Evolutionary conservation across 108 stramenopile species (phyloP).

Genomic region (Asterionellopsis glacialis): DNA sequence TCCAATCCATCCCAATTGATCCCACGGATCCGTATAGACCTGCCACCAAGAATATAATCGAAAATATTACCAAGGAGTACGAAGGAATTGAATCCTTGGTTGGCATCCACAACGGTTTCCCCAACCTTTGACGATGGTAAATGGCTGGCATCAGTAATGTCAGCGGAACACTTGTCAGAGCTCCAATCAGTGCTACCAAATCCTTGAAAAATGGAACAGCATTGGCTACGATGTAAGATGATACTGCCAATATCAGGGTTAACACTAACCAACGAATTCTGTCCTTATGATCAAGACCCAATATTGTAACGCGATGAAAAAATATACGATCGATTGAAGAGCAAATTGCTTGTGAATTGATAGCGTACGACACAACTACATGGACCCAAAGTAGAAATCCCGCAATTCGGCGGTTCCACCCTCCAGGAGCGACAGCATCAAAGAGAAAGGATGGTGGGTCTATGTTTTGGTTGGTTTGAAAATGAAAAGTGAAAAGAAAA

Average conservation of each 20-base stretch:
- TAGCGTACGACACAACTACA: conserved; percentile 72
- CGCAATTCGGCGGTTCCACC: conserved; percentile 36
- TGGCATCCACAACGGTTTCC: conserved; percentile 16
- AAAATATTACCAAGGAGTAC: conserved; percentile 37
- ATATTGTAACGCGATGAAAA: conserved; percentile 20
- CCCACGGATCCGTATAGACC: conserved; percentile 50
- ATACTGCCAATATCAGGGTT: conserved; percentile 31
- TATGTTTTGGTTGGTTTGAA: not conserved
- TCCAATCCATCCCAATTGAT: conserved; percentile 58
- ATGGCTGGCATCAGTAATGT: conserved; percentile 62
- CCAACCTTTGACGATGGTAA: conserved; percentile 35
- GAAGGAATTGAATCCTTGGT: conserved; percentile 14
- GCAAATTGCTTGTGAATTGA: conserved; percentile 74
- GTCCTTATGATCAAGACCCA: conserved; percentile 11
- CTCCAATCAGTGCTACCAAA: conserved; percentile 66
- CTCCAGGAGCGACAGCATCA: conserved; percentile 46
- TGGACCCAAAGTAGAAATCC: conserved; percentile 68
- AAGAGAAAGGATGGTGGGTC: conserved; percentile 69
- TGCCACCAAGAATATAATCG: conserved; percentile 46
- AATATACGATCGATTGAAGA: conserved; percentile 58
- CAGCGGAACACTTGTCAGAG: conserved; percentile 59
- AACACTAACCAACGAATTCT: conserved; percentile 50
- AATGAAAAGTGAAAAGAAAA: not conserved
- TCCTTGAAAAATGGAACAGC: conserved; percentile 72
- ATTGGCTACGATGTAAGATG: conserved; percentile 57